Evolutionary conservation across 2,329 filamentous ascomycete species (phyloP), one percentile per base, ranked within the genome.

Genomic region (Scolecobasidium constrictum): DNA sequence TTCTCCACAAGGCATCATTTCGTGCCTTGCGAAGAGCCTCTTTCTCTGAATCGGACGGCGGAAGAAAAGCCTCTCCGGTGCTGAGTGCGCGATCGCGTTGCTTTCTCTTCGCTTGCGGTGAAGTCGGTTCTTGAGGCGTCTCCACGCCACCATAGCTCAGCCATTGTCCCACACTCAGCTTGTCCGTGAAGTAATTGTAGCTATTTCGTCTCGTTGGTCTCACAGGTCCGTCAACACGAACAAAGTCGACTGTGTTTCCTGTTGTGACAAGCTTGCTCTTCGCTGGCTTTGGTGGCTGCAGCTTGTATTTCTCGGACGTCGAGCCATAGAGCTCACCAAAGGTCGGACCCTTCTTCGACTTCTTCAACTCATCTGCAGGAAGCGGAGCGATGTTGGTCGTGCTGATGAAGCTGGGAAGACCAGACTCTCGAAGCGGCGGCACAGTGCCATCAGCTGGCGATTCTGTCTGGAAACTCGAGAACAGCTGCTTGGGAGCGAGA

Each of bases 251-350:
- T 13, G 59, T 66, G 28, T 60, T 63, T 18, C 67, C 68, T 45
- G 67, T 64, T 11, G 81, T 84, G 11, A 31, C 21, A 18, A 28
- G 11, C 19, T 41, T 45, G n/a, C 77, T 77, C 53, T 83, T 86
- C 22, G 78, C 75, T 40, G 77, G 74, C 58, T 85, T 86, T 2
- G 83, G 83, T 2, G 81, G 77, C 47, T 83, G 77, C 34, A 88
- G 62, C 1, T 78, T 71, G 7, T 77, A 75, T 26, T 86, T 64
- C 38, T 70, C 73, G 23, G 78, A 65, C 3, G 81, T 78, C 3
- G 82, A 72, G n/a, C 78, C 73, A 53, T 87, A 88, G 0, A 84
- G 59, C 44, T 88, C 81, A 22, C 83, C 83, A 42, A 90, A 70
- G 0, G 81, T 87, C 44, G 73, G 73, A 1, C 66, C 63, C 45